Evolutionary conservation across 2,329 filamentous ascomycete species (phyloP), one percentile per base, ranked within the genome.

Genomic region (Colletotrichum sp.): DNA sequence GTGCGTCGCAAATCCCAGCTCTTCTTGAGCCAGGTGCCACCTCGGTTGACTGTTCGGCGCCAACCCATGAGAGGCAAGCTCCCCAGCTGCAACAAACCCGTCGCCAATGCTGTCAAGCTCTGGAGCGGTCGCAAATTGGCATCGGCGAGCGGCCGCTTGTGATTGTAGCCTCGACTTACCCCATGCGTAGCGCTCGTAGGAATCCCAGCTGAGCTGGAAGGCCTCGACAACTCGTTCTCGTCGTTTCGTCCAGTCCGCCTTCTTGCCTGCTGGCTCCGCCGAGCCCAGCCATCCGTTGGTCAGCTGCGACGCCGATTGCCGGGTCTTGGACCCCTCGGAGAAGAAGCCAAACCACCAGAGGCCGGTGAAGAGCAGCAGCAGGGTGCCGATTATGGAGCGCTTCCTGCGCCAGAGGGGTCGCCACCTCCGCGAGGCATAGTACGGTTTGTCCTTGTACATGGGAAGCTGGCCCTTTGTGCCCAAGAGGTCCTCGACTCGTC

Each of bases 391-490:
- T 32, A 91, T 77, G 6, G 74, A 85, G 75, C 94, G 88, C 86
- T 94, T 95, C 80, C 91, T 90, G 83, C 90, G 90, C 87, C 92
- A 93, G 79, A 91, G 85, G 39, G 91, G 89, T 68, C 89, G 88
- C 77, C 89, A 88, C 80, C 91, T 90, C 79, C 90, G 88, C 77
- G 91, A 91, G 39, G 89, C 87, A 59, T 91, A 89, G 83, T 95
- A 97, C n/a, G 97, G 97, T 85, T 99, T 99, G 87, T 99, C 97
- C 86, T 99, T 99, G 88, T 99, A 99, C 94, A 99, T 96, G 62
- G 97, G 97, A 78, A 99, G 87, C 74, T 92, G 88, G 77, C 84
- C 81, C 77, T 84, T 85, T 28, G 86, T 90, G 49, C 93, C 91
- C 77, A 96, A 93, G 76, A 96, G 89, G 75, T 88, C 89, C 67